phyloP scores from a whole-genome alignment of 2,329 filamentous ascomycete species.

The Talaromyces albobiverticillius region DNA sequence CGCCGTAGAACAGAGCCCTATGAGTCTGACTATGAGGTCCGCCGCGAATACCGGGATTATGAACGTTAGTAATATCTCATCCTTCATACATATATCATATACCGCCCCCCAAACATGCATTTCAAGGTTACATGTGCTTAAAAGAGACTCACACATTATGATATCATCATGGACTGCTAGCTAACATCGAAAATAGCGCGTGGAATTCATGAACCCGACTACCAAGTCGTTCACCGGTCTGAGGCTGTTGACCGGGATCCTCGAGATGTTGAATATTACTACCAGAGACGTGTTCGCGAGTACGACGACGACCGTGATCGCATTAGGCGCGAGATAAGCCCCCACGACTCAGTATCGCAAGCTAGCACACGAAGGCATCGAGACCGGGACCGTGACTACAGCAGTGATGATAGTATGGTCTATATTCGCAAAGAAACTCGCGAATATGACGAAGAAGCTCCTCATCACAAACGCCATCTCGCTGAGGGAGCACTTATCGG shows the following conservation, averaged over 20 bases:
- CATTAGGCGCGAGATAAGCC: slow-evolving; percentile 47
- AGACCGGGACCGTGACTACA: slow-evolving; percentile 45
- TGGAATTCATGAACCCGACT: slow-evolving; percentile 56
- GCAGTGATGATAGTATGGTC: slow-evolving; percentile 60
- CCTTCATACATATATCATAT: background rate
- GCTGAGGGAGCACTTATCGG: slow-evolving; percentile 61
- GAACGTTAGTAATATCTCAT: slow-evolving; percentile 37
- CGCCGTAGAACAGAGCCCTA: slow-evolving; percentile 46
- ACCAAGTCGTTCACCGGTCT: slow-evolving; percentile 58
- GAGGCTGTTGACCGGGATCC: slow-evolving; percentile 48
- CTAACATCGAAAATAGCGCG: slow-evolving; percentile 44
- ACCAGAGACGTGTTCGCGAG: slow-evolving; percentile 56
- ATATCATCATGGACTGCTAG: background rate
- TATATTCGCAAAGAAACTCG: slow-evolving; percentile 54
- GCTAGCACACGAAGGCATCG: slow-evolving; percentile 39
- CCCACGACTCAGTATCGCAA: slow-evolving; percentile 53
- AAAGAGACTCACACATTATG: background rate
- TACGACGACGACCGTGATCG: slow-evolving; percentile 48
- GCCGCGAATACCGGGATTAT: slow-evolving; percentile 41
- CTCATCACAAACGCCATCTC: slow-evolving; percentile 55
- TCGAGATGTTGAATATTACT: slow-evolving; percentile 61
- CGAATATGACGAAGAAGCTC: slow-evolving; percentile 45
- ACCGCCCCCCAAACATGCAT: slow-evolving; percentile 17
- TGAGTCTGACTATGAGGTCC: slow-evolving; percentile 49
- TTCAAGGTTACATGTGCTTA: background rate